Evolutionary conservation across 2,329 filamentous ascomycete genomes (phyloP).

Genomic region (Paraphoma sp.): DNA sequence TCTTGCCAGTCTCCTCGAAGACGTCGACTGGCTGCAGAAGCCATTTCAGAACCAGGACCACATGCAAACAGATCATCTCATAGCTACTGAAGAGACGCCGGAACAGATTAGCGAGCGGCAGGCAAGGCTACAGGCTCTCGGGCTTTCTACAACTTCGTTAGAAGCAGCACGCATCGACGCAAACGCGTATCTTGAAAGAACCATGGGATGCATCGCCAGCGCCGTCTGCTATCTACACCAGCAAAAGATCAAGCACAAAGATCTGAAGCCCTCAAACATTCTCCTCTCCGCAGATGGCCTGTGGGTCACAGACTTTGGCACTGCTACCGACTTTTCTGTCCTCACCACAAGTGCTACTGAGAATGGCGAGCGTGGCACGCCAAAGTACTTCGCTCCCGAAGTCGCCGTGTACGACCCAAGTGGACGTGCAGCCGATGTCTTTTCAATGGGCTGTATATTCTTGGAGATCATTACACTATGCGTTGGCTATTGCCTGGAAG

Average conservation of each 20-base stretch:
- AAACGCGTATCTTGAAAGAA: constrained; percentile 5
- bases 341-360: constrained; percentile 17
- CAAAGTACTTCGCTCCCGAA: constrained; percentile 24
- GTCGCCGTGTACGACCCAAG: constrained; percentile 9
- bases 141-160: background rate
- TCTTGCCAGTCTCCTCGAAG: constrained; percentile 14
- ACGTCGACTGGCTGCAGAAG: constrained; percentile 1
- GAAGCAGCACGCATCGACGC: background rate
- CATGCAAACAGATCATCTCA: background rate
- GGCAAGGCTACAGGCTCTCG: background rate
- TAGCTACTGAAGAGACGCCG: background rate
- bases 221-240: constrained; percentile 20
- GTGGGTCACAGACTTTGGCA: constrained; percentile 24
- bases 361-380: constrained; percentile 16
- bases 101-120: background rate
- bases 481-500: background rate
- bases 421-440: constrained; percentile 19
- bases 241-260: constrained; percentile 22
- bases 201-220: constrained; percentile 12
- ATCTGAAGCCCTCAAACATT: constrained; percentile 22
- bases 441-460: constrained; percentile 21
- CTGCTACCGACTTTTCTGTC: constrained; percentile 17
- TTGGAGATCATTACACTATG: constrained; percentile 10
- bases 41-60: background rate
- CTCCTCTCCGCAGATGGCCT: constrained; percentile 8